Conservation (phyloP, 257 asterid genomes). For the Pogostemon cablin region DNA sequence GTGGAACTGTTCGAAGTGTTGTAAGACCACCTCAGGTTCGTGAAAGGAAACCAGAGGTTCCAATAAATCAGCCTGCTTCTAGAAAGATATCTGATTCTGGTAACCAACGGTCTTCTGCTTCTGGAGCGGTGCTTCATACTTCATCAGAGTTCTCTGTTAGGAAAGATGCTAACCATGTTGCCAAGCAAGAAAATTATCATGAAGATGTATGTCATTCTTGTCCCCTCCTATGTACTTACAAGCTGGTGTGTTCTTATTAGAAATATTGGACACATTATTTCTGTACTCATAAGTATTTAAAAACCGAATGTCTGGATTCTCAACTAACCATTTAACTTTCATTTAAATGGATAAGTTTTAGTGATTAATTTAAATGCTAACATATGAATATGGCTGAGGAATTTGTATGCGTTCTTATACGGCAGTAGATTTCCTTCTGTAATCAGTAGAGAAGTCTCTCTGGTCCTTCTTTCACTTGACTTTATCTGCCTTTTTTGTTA, state of each 20-base stretch:
- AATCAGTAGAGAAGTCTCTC: not conserved
- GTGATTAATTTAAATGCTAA: not conserved
- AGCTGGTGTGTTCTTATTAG: constrained; percentile 6
- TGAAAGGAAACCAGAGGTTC: constrained; percentile 77
- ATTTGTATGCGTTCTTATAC: not conserved
- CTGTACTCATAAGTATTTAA: not conserved
- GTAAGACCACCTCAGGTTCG: constrained; percentile 90
- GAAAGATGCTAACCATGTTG: constrained; percentile 49
- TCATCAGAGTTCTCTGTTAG: constrained; percentile 50
- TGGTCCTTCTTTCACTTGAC: constrained; percentile 21
- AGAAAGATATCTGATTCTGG: constrained; percentile 58
- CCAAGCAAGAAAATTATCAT: constrained; percentile 50
- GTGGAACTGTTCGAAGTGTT: constrained; percentile 81
- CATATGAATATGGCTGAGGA: constrained; percentile 5
- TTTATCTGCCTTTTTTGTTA: constrained; percentile 16
- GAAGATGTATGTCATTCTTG: constrained; percentile 68
- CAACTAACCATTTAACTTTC: not conserved
- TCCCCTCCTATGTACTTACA: constrained; percentile 26
- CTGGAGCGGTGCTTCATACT: constrained; percentile 56
- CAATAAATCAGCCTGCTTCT: constrained; percentile 53
- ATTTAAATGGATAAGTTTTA: not conserved
- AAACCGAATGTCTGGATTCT: constrained; percentile 26
- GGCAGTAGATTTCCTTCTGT: not conserved
- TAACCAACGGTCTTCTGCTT: constrained; percentile 62
- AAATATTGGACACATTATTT: constrained; percentile 11